These are phyloP conservation scores for Polyporus tsugae DNA, from an alignment of 1,284 basidiomycete species.

Conservation along the genomic window DNA sequence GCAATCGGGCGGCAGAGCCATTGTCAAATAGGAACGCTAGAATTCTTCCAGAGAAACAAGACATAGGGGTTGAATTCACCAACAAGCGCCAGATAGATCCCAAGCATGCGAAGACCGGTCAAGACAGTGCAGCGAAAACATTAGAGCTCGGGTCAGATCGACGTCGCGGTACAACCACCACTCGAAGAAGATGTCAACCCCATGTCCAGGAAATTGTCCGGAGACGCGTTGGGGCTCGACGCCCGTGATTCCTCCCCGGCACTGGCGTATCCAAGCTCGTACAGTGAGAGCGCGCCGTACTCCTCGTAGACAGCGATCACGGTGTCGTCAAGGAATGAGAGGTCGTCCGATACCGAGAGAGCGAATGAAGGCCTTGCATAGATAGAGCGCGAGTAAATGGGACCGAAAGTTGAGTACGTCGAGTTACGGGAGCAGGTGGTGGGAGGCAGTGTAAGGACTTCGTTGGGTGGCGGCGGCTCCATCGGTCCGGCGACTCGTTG, in stretches of 20 bases:
- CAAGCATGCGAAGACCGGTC: neutral
- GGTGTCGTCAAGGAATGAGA: slow-evolving; percentile 4
- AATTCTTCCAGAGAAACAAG: neutral
- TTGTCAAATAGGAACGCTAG: neutral
- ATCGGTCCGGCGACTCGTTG: neutral
- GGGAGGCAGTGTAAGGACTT: neutral
- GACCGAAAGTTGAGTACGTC: neutral
- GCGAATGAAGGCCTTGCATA: slow-evolving; percentile 1
- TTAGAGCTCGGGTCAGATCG: neutral
- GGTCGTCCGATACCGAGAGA: neutral
- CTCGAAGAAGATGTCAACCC: neutral
- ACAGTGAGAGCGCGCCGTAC: slow-evolving; percentile 2
- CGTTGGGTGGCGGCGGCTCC: neutral
- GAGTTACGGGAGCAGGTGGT: neutral
- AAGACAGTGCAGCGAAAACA: neutral
- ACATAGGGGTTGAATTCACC: slow-evolving; percentile 5
- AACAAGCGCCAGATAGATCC: neutral
- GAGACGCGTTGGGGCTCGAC: neutral
- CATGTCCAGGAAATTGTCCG: slow-evolving; percentile 6
- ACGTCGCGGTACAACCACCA: neutral
- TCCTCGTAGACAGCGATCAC: slow-evolving; percentile 17
- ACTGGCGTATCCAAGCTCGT: slow-evolving; percentile 7
- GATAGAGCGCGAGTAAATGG: slow-evolving; percentile 17
- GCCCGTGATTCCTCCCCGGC: neutral
- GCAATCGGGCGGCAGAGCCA: neutral